phyloP scores from a whole-genome alignment of 2,329 filamentous ascomycete genomes.

The Colletotrichum tofieldiae region DNA sequence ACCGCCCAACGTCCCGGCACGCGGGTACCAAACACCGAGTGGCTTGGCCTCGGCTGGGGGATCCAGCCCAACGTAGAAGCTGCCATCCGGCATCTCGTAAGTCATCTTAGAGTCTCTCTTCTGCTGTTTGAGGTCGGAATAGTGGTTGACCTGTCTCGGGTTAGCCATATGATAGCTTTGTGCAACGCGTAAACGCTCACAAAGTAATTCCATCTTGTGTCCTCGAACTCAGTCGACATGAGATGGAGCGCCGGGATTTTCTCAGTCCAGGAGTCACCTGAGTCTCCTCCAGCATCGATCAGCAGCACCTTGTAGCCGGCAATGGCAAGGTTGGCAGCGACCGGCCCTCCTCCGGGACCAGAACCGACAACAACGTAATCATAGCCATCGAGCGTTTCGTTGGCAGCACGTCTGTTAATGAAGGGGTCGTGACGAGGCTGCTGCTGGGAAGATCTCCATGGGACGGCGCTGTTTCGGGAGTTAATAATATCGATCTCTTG shows the following conservation, averaged over 20 bases:
- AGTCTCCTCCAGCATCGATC: constrained; percentile 71
- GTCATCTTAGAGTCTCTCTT: constrained; percentile 67
- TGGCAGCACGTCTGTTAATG: background rate
- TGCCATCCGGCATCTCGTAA: constrained; percentile 55
- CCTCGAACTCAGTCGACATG: constrained; percentile 39
- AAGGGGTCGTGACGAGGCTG: constrained; percentile 19
- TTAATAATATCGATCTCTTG: background rate
- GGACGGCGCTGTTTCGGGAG: background rate
- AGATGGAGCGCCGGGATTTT: constrained; percentile 34
- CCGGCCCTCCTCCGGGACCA: constrained; percentile 68
- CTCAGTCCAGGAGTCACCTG: constrained; percentile 51
- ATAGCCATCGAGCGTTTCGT: constrained; percentile 51
- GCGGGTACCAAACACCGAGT: constrained; percentile 57
- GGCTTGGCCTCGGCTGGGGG: constrained; percentile 45
- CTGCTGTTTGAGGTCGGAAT: constrained; percentile 61
- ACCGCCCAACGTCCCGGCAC: constrained; percentile 62
- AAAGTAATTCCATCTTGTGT: constrained; percentile 40
- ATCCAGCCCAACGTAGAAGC: constrained; percentile 48
- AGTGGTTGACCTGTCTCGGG: constrained; percentile 69
- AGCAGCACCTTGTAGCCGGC: constrained; percentile 70
- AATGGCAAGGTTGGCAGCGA: constrained; percentile 69
- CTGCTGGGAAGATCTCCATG: background rate
- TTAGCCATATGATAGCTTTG: background rate
- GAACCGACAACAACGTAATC: constrained; percentile 73
- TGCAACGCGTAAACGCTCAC: background rate